Conservation (phyloP, 164 flowering plant genomes). For the Liquidambar formosana region DNA sequence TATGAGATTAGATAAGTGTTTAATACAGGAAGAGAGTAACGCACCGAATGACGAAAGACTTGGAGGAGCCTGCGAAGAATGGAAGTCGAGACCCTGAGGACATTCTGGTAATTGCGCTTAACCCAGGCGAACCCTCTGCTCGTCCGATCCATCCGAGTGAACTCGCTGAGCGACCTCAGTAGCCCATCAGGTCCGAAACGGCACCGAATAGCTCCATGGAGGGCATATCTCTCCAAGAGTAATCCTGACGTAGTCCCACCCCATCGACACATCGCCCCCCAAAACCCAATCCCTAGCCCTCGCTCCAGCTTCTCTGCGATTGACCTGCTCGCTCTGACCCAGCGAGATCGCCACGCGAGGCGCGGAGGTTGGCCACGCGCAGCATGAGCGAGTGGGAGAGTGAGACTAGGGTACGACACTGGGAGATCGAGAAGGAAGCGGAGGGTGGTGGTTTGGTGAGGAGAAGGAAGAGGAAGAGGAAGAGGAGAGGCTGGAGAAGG, state of each 20-base stretch:
- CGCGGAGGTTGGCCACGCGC: slow-evolving; percentile 64
- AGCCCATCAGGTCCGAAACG: slow-evolving; percentile 46
- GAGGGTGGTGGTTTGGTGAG: slow-evolving; percentile 12
- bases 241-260: slow-evolving; percentile 61
- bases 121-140: slow-evolving; percentile 48
- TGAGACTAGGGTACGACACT: slow-evolving; percentile 34
- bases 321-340: slow-evolving; percentile 48
- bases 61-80: slow-evolving; percentile 35
- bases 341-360: slow-evolving; percentile 47
- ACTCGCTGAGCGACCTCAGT: slow-evolving; percentile 36
- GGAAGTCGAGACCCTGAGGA: slow-evolving; percentile 39
- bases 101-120: slow-evolving; percentile 36
- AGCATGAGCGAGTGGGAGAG: slow-evolving; percentile 55
- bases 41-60: slow-evolving; percentile 49
- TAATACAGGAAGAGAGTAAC: neutral
- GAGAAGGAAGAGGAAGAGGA: slow-evolving; percentile 28
- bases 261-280: slow-evolving; percentile 31
- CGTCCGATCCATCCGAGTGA: slow-evolving; percentile 45
- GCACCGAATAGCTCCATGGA: slow-evolving; percentile 32
- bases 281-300: slow-evolving; percentile 39
- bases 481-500: slow-evolving; percentile 6
- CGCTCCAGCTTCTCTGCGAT: slow-evolving; percentile 48
- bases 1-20: too few species aligned
- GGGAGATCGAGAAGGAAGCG: slow-evolving; percentile 21
- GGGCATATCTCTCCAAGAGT: slow-evolving; percentile 53